These are phyloP conservation scores for Mycosphaerella sp. DNA, from an alignment of 2,329 filamentous ascomycete species.

Conservation along the genomic window DNA sequence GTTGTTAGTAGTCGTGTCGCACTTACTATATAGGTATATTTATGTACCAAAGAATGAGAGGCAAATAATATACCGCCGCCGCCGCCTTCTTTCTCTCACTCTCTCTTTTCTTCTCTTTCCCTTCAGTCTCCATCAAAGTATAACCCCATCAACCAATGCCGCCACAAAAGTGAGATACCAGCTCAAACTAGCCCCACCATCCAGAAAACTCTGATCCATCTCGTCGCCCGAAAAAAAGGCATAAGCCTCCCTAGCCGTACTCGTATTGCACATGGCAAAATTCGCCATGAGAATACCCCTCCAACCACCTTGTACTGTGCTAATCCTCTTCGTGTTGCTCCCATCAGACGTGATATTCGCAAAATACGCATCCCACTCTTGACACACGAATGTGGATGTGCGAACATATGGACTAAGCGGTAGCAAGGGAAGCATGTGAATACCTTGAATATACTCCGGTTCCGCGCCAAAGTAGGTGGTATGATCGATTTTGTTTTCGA, in stretches of 20 bases:
- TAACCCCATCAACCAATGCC: slow-evolving; percentile 45
- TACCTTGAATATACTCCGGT: slow-evolving; percentile 49
- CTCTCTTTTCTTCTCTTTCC: no score
- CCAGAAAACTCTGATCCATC: slow-evolving; percentile 64
- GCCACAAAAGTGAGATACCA: slow-evolving; percentile 80
- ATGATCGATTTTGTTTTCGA: slow-evolving; percentile 94
- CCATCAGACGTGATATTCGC: slow-evolving; percentile 28
- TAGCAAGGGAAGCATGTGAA: slow-evolving; percentile 75
- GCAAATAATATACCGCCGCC: no score
- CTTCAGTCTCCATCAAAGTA: background rate
- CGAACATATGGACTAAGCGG: slow-evolving; percentile 64
- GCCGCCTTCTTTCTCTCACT: no score
- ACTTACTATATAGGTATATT: no score
- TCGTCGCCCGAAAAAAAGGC: slow-evolving; percentile 61
- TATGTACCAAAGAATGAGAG: no score
- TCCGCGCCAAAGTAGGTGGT: slow-evolving; percentile 73
- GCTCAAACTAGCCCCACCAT: slow-evolving; percentile 75
- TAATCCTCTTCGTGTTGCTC: slow-evolving; percentile 39
- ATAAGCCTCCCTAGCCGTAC: slow-evolving; percentile 49
- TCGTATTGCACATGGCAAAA: slow-evolving; percentile 67
- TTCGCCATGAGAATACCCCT: slow-evolving; percentile 78
- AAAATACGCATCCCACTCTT: slow-evolving; percentile 82
- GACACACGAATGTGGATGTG: slow-evolving; percentile 59
- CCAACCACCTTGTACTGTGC: slow-evolving; percentile 69
- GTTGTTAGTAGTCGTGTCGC: no score